These are phyloP conservation scores for Penicillium ochrochloron DNA, from an alignment of 495 filamentous ascomycete species.

Conservation along the genomic window DNA sequence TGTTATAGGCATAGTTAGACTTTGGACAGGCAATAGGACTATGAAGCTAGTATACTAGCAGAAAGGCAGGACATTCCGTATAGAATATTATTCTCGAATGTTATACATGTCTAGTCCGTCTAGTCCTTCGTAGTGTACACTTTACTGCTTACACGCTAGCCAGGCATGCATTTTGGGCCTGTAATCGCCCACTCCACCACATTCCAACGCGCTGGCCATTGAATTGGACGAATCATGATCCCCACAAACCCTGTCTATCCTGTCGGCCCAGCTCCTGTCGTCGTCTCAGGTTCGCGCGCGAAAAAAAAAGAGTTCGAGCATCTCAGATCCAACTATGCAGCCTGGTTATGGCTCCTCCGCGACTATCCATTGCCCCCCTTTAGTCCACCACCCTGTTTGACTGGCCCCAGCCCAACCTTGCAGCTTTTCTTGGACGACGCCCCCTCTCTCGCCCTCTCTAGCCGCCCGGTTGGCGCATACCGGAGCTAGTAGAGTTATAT, in stretches of 20 bases:
- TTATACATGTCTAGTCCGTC: background rate
- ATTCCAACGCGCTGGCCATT: constrained; percentile 15
- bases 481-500: constrained; percentile 32
- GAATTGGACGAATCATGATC: constrained; percentile 4
- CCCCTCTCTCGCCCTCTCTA: constrained; percentile 1
- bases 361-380: constrained; percentile 8
- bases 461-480: constrained; percentile 35
- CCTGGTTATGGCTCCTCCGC: constrained; percentile 20
- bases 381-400: constrained; percentile 16
- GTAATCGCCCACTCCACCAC: constrained; percentile 16
- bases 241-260: constrained; percentile 6
- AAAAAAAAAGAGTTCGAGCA: constrained; percentile 32
- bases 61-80: background rate
- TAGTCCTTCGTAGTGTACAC: background rate
- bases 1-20: background rate
- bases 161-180: constrained; percentile 7
- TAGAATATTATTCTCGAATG: background rate
- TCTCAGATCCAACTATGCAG: constrained; percentile 42
- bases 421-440: constrained; percentile 16
- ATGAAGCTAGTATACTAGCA: background rate
- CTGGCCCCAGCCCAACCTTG: constrained; percentile 30
- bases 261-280: constrained; percentile 5
- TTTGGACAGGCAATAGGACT: background rate
- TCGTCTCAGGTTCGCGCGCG: constrained; percentile 31
- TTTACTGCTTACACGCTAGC: constrained; percentile 9